Evolutionary conservation across 164 flowering plant species (phyloP), one percentile per base, ranked within the genome.

Genomic region (Magnolia kwangsiensis): DNA sequence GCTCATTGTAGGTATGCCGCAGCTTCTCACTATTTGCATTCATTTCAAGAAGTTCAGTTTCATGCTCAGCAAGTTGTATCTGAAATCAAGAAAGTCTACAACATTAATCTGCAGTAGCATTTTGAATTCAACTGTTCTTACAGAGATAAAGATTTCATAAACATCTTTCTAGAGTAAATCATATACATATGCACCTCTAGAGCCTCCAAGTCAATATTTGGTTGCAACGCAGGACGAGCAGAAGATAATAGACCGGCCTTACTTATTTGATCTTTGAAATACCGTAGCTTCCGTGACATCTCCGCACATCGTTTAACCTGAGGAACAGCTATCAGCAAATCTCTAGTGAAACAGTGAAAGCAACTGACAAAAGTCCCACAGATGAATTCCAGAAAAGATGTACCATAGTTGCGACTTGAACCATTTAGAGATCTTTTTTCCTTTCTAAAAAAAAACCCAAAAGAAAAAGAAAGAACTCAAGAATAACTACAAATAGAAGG

Each of bases 301-400:
- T 96, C 99, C 58, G 90, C 99, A 78, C 98, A 94, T 76, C 98
- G 86, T 82, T 96, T 96, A 70, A 96, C 98, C 99, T 96, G 82
- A 29, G 59, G 76, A 86, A 76, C 72, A 74, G 67, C 77, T 70
- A 81, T 24, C 74, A 82, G 79, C 64, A 63, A 69, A 50, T 63
- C 45, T 49, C 31, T 75, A 2, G 59, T 18, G 20, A 19, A 73
- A 73, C 66, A 19, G 11, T 59, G 13, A 63, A 63, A 73, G 21
- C 11, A 16, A 14, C 45, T 21, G n/a, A 49, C 14, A 31, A 18
- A 37, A 37, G 16, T 55, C 16, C 61, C 3, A 55, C 61, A 55
- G 18, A 11, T 55, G 61, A 11, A 37, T 55, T 55, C 61, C 18
- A 37, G 61, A 55, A 55, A 55, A 55, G 61, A 55, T 55, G 61